Percentiles rank a stretch among this genome's conserved stretches.
phyloP scores from a whole-genome alignment of 176 grass and related monocot genomes.

The Echinochloa phyllopogon region DNA sequence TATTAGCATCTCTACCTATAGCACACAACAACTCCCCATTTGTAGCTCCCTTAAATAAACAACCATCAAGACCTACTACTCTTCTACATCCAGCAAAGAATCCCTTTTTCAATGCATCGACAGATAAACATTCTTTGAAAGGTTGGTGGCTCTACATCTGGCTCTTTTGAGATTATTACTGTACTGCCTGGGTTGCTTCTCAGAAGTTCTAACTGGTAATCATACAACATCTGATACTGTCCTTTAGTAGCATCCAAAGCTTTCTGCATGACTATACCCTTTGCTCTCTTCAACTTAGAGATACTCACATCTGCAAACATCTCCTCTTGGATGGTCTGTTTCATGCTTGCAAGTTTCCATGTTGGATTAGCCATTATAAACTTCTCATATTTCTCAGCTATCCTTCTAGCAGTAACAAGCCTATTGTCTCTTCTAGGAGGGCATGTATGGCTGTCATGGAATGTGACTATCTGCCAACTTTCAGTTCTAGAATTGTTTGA shows the following conservation, averaged over 20 bases:
- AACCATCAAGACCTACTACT: neutral
- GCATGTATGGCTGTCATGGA: neutral
- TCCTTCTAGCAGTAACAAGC: neutral
- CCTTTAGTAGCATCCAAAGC: neutral
- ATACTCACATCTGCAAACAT: conserved; percentile 1
- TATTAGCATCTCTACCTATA: neutral
- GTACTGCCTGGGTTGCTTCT: neutral
- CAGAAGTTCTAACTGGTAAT: neutral
- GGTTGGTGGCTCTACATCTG: neutral
- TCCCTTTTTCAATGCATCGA: neutral
- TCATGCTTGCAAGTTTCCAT: neutral
- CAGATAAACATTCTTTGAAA: neutral
- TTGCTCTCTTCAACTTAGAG: conserved; percentile 3
- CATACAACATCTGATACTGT: neutral
- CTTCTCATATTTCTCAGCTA: conserved; percentile 6
- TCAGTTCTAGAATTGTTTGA: neutral
- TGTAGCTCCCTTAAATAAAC: neutral
- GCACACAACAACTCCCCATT: neutral
- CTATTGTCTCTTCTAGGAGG: neutral
- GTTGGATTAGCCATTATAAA: conserved; percentile 3
- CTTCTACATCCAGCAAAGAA: neutral
- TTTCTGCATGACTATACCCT: neutral
- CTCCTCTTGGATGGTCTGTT: neutral
- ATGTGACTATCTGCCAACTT: neutral
- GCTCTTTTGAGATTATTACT: neutral